Base-by-base conservation (phyloP, 495 filamentous ascomycete species). In the Talaromyces nanjingensis region DNA sequence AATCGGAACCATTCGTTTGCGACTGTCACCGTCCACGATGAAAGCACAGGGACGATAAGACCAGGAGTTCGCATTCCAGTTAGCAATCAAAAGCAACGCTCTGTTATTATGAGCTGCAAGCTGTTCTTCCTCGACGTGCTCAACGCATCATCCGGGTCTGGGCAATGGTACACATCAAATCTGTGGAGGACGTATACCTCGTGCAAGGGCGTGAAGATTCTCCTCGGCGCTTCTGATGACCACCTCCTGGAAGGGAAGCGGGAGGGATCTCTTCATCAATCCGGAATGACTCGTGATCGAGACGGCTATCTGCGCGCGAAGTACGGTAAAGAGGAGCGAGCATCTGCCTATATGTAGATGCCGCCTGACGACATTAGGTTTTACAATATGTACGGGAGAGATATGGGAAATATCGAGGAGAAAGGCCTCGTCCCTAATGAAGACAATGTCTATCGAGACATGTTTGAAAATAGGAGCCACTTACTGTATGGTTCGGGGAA, bases 21-120 rank as follows among this genome's bases (percentile, higher is more conserved):
- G 22, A 31, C 7, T n/a, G 54, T 57, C 54, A 27, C 6, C 54
- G 16, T 31, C 27, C 54, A 57, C 54, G 54, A 57, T 24, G 54
- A 33, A 57, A 33, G 3, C 5, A 33, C 54, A 14, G 14, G 16
- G 8, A 6, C 27, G 18, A 57, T 31, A 27, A 79, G n/a, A 29
- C 16, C 54, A 14, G 24, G 27, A 7, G 25, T 57, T 14, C 22
- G 1, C 16, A 57, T 57, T 31, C 54, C 54, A 9, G 24, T 57
- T 14, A 4, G n/a, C 6, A 57, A 57, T n/a, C 7, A 24, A 24
- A 24, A 7, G 6, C 54, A 57, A 24, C 27, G 22, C 0, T n/a
- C 18, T 6, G 54, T 57, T 12, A 57, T 57, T 24, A 57, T 33
- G 54, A 33, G 27, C 1, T 57, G 54, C n/a, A 18, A 3, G 54